Base-by-base conservation (phyloP, 2,329 filamentous ascomycete species). In the Trichoderma endophyticum region DNA sequence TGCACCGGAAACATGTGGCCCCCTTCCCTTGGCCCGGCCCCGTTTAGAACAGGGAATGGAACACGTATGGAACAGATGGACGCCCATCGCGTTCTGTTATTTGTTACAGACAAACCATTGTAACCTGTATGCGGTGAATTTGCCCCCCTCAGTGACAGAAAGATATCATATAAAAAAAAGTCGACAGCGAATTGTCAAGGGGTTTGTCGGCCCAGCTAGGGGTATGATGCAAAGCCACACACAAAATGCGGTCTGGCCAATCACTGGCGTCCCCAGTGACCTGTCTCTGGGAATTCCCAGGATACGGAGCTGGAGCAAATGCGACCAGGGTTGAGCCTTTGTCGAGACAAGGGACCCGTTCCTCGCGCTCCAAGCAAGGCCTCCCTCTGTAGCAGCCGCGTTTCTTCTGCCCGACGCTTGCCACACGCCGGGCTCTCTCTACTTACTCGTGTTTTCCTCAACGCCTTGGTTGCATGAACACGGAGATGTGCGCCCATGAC, bases 241-340 rank as follows among this genome's bases (percentile, higher is more conserved):
- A 30, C 28, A 67, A 67, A 24, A 32, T 39, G 28, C 43, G 15
- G n/a, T 48, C 34, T 6, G 18, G 39, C 78, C 78, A 80, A 79
- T 79, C 74, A 79, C 3, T 63, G 28, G 34, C 61, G 77, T 79
- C 78, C 77, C 65, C 78, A 74, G 75, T 73, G 73, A 73, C 72
- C 59, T 63, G 74, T 75, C 65, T 74, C 77, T 75, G 75, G 73
- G 74, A 62, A 48, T 77, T 75, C 75, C 78, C 76, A 77, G 74
- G 71, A 78, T 77, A 71, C 72, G 74, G 78, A 74, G 75, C 78
- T 77, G 77, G 78, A 34, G 70, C 63, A 21, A 70, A 68, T 21
- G 43, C 61, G 54, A 56, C 71, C 71, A 36, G 34, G 54, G 67
- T 63, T 36, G 70, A 61, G 43, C 18, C 28, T 66, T 54, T 63